Percentiles rank a stretch among this genome's conserved stretches.
These are phyloP conservation scores for Globisporangium polare DNA, from an alignment of 352 stramenopile species.

Conservation along the genomic window DNA sequence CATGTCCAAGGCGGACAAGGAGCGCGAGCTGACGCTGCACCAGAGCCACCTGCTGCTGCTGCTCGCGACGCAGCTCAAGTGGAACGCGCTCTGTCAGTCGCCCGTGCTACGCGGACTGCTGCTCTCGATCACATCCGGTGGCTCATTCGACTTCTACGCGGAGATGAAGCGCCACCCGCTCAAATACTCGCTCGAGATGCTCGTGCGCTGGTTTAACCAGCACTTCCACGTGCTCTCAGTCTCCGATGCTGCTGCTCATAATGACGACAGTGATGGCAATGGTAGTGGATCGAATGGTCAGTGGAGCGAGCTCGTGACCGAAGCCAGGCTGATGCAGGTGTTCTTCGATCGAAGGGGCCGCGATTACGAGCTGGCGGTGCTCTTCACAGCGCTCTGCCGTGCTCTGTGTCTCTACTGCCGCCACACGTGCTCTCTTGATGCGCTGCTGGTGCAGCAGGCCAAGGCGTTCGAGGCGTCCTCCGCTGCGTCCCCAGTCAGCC, in stretches of 20 bases:
- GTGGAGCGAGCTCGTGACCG: constrained; percentile 28
- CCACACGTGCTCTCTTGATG: constrained; percentile 48
- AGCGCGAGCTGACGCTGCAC: constrained; percentile 55
- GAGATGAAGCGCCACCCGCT: constrained; percentile 32
- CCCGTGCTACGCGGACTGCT: constrained; percentile 48
- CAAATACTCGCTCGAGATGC: constrained; percentile 51
- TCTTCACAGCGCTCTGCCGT: constrained; percentile 67
- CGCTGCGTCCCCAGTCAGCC: not conserved
- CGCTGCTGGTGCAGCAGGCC: constrained; percentile 39
- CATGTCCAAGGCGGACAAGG: constrained; percentile 63
- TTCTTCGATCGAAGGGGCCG: constrained; percentile 44
- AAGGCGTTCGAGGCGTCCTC: constrained; percentile 36
- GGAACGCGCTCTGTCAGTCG: constrained; percentile 38
- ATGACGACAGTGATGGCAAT: not conserved
- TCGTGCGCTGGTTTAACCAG: constrained; percentile 64
- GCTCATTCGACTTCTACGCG: constrained; percentile 36
- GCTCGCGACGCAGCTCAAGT: constrained; percentile 42
- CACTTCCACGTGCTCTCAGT: constrained; percentile 30
- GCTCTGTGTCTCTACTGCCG: constrained; percentile 46
- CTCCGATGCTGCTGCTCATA: not conserved
- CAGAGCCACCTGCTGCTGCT: constrained; percentile 69
- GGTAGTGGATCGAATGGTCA: not conserved
- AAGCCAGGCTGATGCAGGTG: constrained; percentile 42
- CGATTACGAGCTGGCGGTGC: constrained; percentile 45
- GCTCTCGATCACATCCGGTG: constrained; percentile 50